Evolutionary conservation across 2,329 filamentous ascomycete genomes (phyloP), one percentile per base, ranked within the genome.

Genomic region (Ilyonectria robusta): DNA sequence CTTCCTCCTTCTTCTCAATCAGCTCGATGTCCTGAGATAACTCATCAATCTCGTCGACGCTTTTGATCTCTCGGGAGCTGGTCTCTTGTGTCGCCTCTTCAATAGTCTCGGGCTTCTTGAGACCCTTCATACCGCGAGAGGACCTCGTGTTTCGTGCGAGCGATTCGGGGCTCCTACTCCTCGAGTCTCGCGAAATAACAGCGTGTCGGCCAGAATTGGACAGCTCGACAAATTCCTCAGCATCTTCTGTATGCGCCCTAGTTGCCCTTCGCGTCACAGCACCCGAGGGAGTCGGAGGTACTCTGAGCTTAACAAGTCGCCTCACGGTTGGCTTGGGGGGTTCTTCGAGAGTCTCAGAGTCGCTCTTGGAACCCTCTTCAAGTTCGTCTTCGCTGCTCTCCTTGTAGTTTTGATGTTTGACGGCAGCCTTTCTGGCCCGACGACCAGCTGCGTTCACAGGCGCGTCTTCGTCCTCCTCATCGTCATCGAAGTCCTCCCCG

Each of bases 181-280:
- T 82, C 31, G 87, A 87, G 47, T 85, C 84, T 19, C 81, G 81
- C 44, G 86, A 82, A 2, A 82, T 76, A 46, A 83, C 82, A 21
- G 84, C 85, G 69, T 91, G 89, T 63, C 83, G 85, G n/a, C 89
- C 89, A 8, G 89, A 91, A 71, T 84, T 87, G 6, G 89, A 87
- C 15, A 91, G 80, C 72, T 91, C 88, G 5, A 90, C 77, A 7
- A 90, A 83, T 5, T 85, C 82, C 48, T 89, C 87, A 0, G 82
- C 81, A 53, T 89, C 87, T 50, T 86, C 87, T 4, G 87, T 88
- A 61, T 80, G 84, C 17, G 86, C 87, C 35, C 88, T 81, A 11
- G 88, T 89, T 10, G 80, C 76, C 71, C 87, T 82, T 37, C 87
- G 83, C 44, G 83, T 83, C 2, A 73, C 73, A 35, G 65, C 75